Conservation (phyloP, 2,329 filamentous ascomycete genomes). For the Thielaviopsis populi region DNA sequence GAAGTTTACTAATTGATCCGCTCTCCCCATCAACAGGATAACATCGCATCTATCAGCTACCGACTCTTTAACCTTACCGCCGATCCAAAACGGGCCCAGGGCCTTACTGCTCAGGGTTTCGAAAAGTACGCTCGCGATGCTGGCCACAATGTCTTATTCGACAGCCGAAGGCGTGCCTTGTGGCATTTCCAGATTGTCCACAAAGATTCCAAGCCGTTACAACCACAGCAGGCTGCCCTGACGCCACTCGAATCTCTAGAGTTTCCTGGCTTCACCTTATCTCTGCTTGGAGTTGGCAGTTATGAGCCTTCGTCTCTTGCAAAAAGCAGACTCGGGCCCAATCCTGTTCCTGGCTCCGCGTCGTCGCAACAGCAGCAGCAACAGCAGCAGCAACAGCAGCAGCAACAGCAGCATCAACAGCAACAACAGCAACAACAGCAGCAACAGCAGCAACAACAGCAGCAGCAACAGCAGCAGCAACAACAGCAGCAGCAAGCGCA, state of each 20-base stretch:
- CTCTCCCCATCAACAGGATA: constrained; percentile 29
- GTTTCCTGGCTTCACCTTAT: constrained; percentile 7
- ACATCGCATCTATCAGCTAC: constrained; percentile 40
- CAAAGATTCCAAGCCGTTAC: constrained; percentile 25
- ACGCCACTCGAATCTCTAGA: constrained; percentile 10
- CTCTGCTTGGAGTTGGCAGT: background rate
- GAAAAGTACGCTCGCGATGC: constrained; percentile 36
- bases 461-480: background rate
- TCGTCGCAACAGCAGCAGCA: background rate
- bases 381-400: background rate
- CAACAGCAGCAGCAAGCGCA: background rate
- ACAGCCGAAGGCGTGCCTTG: constrained; percentile 34
- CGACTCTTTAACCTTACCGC: constrained; percentile 37
- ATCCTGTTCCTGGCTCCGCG: background rate
- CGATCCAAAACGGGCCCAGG: constrained; percentile 32
- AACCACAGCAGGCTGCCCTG: constrained; percentile 5
- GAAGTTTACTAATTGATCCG: constrained; percentile 10
- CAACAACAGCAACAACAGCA: background rate
- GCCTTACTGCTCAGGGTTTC: constrained; percentile 33
- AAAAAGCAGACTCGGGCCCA: constrained; percentile 3
- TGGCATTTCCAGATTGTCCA: constrained; percentile 39
- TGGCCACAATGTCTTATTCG: constrained; percentile 39
- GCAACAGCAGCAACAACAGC: too few species aligned
- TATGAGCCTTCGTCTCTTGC: constrained; percentile 13
- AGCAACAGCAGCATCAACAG: background rate